Conservation (phyloP, 2,329 filamentous ascomycete genomes). For the Colletotrichum caudatum region DNA sequence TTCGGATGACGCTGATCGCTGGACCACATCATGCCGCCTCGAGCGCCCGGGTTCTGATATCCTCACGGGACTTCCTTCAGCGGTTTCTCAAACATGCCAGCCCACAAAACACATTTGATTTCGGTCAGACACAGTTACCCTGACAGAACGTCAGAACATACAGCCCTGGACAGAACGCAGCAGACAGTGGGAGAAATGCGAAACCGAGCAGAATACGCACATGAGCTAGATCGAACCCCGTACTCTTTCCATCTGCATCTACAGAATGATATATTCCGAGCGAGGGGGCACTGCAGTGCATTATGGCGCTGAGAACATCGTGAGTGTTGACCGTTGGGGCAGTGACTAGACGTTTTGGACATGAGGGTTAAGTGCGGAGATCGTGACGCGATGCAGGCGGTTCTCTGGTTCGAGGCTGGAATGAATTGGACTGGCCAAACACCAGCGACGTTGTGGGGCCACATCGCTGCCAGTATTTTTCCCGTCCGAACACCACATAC, state of each 20-base stretch:
- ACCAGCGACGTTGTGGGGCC: constrained; percentile 10
- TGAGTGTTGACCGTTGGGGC: constrained; percentile 10
- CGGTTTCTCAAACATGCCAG: constrained; percentile 4
- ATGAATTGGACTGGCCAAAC: constrained; percentile 10
- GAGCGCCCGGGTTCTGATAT: constrained; percentile 9
- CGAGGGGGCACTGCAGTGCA: constrained; percentile 5
- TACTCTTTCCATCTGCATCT: neutral
- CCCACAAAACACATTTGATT: constrained; percentile 27
- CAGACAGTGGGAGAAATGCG: constrained; percentile 16
- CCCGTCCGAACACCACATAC: constrained; percentile 4
- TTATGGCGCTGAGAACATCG: constrained; percentile 12
- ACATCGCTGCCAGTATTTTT: constrained; percentile 24
- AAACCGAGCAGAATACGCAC: constrained; percentile 10
- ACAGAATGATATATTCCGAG: neutral
- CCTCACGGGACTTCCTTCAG: constrained; percentile 17
- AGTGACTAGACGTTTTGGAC: constrained; percentile 20
- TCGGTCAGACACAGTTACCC: constrained; percentile 17
- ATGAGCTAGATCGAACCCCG: neutral
- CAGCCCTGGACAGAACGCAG: constrained; percentile 15
- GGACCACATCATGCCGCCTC: constrained; percentile 24
- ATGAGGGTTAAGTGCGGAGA: constrained; percentile 41
- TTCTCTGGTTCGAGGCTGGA: constrained; percentile 20
- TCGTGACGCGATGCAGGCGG: constrained; percentile 36
- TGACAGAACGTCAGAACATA: constrained; percentile 30
- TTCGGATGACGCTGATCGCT: constrained; percentile 35